Evolutionary conservation across 768 basidiomycete species (phyloP).

Genomic region (Termitomyces sp.): DNA sequence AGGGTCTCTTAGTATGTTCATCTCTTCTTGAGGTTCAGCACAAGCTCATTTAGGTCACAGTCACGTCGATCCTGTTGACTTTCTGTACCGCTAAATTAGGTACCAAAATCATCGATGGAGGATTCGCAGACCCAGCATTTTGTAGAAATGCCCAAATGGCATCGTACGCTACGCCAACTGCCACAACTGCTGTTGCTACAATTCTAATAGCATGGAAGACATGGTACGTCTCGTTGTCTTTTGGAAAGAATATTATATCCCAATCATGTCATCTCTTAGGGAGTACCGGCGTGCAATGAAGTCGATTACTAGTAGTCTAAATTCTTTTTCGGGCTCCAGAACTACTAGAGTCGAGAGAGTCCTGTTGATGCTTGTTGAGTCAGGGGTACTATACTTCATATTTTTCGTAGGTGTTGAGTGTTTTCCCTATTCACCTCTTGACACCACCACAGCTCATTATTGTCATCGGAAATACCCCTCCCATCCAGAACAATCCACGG

Average conservation of each 20-base stretch:
- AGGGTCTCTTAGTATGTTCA: not conserved
- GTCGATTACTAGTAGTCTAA: not conserved
- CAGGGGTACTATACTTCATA: slow-evolving; percentile 6
- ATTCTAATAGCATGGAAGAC: slow-evolving; percentile 1
- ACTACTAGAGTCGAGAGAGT: not conserved
- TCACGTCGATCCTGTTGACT: slow-evolving; percentile 1
- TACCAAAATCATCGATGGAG: slow-evolving; percentile 6
- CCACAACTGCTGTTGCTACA: slow-evolving; percentile 6
- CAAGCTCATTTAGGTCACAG: not conserved
- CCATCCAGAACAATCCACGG: not conserved
- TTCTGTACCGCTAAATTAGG: slow-evolving; percentile 5
- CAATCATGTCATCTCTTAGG: not conserved
- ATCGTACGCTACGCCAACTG: not conserved
- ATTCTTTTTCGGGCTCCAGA: not conserved
- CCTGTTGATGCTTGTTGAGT: slow-evolving; percentile 2
- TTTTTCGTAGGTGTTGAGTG: slow-evolving; percentile 4
- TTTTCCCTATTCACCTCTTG: no score
- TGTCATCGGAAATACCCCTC: slow-evolving; percentile 5
- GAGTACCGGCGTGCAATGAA: not conserved
- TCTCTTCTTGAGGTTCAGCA: not conserved
- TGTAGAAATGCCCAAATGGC: slow-evolving; percentile 6
- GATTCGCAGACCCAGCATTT: slow-evolving; percentile 7
- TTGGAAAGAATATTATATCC: not conserved
- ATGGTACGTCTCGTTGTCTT: not conserved
- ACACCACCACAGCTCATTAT: not conserved